Evolutionary conservation across 2,329 filamentous ascomycete species (phyloP), one percentile per base, ranked within the genome.

Genomic region (Fusarium staphyleae): DNA sequence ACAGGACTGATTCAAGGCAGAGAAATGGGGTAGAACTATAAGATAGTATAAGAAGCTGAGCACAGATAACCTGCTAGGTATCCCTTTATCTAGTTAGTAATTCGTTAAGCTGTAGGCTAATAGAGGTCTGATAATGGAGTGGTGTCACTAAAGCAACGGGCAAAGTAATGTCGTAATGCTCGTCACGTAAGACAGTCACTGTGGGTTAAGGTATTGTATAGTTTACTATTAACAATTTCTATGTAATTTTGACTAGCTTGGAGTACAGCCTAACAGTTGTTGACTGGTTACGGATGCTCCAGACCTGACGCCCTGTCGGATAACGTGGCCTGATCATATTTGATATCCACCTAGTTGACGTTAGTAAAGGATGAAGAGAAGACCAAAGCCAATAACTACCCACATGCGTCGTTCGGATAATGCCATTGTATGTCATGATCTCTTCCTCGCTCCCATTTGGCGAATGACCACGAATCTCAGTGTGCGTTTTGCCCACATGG

Each of bases 371-470:
- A 8, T n/a, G 5, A 12, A n/a, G 9, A 13, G 15, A n/a, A 1
- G 2, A 15, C 1, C 3, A 12, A 12, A 10, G 5, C 0, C n/a
- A 8, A 5, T 4, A 0, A 36, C 59, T 49, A 24, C 22, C 22
- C 32, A 65, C 59, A 16, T 53, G 47, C n/a, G 59, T 63, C 0
- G 62, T 65, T 12, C 62, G 42, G 4, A 65, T 45, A 14, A 65
- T 65, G 3, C 62, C 62, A 10, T 65, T 65, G 3, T 65, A 63
- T 1, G 63, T 65, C 63, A 66, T 66, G 4, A 66, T 66, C 28
- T 65, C 62, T 3, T 66, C 63, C n/a, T 66, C 62, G 1, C 63
- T 66, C 0, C 48, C 62, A n/a, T 63, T 65, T 0, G 59, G 63
- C 0, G 57, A 56, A 14, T 63, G 61, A 10, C 62, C 57, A 5